phyloP scores from a whole-genome alignment of 208 protist species.

The Leishmania tropica region DNA sequence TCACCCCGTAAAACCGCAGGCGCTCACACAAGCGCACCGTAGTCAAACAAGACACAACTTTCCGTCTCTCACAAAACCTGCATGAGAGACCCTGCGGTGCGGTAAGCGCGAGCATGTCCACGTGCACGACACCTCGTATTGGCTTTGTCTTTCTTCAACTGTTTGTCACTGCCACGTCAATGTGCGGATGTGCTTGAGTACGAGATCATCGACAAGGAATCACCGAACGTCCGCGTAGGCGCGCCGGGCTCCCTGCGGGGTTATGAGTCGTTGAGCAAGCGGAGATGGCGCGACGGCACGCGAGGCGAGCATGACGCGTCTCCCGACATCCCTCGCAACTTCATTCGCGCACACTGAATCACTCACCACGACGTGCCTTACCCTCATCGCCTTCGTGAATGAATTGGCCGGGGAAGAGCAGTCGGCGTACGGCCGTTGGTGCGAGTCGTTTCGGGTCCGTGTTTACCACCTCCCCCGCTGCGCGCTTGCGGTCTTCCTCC shows the following conservation, averaged over 20 bases:
- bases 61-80: background rate
- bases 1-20: background rate
- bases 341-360: background rate
- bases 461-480: conserved; percentile 61
- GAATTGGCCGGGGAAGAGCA: conserved; percentile 76
- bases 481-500: conserved; percentile 53
- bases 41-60: background rate
- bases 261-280: background rate
- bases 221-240: background rate
- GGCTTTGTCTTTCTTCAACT: background rate
- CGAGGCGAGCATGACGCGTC: background rate
- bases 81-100: background rate
- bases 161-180: background rate
- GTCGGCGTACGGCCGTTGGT: conserved; percentile 57
- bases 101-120: background rate
- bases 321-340: too few relatives aligned
- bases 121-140: background rate
- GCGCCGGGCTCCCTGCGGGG: background rate
- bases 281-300: background rate
- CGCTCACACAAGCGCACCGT: background rate
- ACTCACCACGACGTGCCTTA: too few relatives aligned
- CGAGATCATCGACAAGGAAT: background rate
- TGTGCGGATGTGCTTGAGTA: background rate
- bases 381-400: conserved; percentile 47
- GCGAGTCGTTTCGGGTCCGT: conserved; percentile 81